These are phyloP conservation scores for Begonia peltatifolia DNA, from an alignment of 306 rosid genomes.

Conservation along the genomic window DNA sequence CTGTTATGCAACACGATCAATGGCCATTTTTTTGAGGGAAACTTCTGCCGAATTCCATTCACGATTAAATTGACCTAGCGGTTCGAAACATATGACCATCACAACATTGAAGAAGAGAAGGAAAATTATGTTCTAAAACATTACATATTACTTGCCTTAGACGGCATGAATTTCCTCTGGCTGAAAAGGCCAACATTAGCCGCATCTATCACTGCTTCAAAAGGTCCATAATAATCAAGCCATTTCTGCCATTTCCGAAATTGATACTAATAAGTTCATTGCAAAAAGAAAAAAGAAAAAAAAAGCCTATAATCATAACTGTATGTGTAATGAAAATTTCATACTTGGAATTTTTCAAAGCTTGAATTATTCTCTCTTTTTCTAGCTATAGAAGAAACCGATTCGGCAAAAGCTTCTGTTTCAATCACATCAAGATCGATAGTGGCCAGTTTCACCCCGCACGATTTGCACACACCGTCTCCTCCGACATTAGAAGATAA, in stretches of 20 bases:
- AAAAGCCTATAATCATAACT: background rate
- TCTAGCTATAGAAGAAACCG: constrained; percentile 67
- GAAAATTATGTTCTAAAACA: too few relatives aligned
- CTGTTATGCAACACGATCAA: constrained; percentile 71
- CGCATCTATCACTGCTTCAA: constrained; percentile 92
- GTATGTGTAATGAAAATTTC: constrained; percentile 10
- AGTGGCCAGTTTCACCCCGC: constrained; percentile 52
- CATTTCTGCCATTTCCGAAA: constrained; percentile 52
- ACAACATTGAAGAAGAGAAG: constrained; percentile 2
- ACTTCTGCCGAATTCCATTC: constrained; percentile 59
- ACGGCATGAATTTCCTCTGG: constrained; percentile 59
- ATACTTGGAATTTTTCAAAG: constrained; percentile 83
- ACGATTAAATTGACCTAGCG: constrained; percentile 57
- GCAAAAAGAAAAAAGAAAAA: background rate
- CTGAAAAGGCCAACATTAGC: constrained; percentile 77
- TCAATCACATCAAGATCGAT: constrained; percentile 88
- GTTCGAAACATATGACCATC: background rate
- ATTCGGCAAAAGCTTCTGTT: constrained; percentile 76
- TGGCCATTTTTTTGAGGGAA: constrained; percentile 77
- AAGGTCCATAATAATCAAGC: constrained; percentile 83
- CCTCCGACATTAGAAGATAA: constrained; percentile 36
- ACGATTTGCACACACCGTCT: constrained; percentile 72
- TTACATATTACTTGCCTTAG: constrained; percentile 45
- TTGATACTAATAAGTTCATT: background rate
- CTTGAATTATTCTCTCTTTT: constrained; percentile 51